Conservation (phyloP, 768 basidiomycete genomes). For the Calvatia gigantea region DNA sequence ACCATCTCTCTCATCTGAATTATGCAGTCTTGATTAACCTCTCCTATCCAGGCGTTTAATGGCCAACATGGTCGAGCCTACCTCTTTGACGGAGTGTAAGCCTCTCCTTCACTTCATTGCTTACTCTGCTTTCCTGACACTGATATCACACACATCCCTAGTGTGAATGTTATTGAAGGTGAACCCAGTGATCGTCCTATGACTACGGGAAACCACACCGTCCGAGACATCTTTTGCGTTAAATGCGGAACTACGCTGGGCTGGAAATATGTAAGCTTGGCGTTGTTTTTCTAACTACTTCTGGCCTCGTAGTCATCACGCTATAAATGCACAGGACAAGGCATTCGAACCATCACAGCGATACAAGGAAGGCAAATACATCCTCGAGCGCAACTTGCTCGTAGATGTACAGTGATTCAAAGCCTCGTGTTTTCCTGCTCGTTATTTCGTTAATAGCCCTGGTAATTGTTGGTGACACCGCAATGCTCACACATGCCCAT, state of each 20-base stretch:
- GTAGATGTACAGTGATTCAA: slow-evolving; percentile 75
- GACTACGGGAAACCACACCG: slow-evolving; percentile 96
- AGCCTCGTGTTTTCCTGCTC: slow-evolving; percentile 1
- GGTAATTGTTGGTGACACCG: background rate
- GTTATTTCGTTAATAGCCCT: background rate
- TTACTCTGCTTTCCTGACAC: slow-evolving; percentile 4
- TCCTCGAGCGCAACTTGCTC: slow-evolving; percentile 91
- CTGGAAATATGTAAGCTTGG: slow-evolving; percentile 91
- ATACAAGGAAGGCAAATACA: slow-evolving; percentile 98
- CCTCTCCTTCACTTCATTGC: slow-evolving; percentile 10
- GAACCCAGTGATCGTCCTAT: slow-evolving; percentile 89
- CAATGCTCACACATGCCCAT: background rate
- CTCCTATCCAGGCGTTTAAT: slow-evolving; percentile 75
- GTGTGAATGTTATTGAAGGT: slow-evolving; percentile 90
- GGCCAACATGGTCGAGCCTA: slow-evolving; percentile 96
- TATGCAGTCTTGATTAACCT: slow-evolving; percentile 8
- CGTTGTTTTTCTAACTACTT: background rate
- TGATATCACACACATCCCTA: slow-evolving; percentile 26
- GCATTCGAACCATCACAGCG: slow-evolving; percentile 89
- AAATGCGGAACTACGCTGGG: slow-evolving; percentile 86
- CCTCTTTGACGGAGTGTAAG: slow-evolving; percentile 92
- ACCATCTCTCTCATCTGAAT: background rate
- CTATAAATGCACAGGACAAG: slow-evolving; percentile 64
- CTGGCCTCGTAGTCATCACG: slow-evolving; percentile 11
- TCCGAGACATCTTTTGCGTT: slow-evolving; percentile 91